A percentile compares a stretch with the other conserved stretches of the same genome.
phyloP scores from a whole-genome alignment of 2,329 filamentous ascomycete species.

The Colletotrichum orchidophilum region DNA sequence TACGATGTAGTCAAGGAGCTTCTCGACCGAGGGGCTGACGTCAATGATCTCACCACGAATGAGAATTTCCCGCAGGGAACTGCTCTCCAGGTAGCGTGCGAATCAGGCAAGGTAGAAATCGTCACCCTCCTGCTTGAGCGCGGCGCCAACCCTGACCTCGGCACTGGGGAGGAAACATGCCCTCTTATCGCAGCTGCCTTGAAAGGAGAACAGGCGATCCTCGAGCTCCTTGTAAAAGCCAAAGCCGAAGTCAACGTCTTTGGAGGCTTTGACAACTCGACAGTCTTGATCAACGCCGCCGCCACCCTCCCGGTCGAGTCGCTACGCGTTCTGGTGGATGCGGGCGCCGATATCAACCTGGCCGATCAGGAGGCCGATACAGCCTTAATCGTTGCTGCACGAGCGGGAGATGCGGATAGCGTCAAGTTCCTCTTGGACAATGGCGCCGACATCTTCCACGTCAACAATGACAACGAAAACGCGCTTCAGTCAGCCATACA shows the following conservation, averaged over 20 bases:
- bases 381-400: slow-evolving; percentile 48
- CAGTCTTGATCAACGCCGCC: slow-evolving; percentile 49
- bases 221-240: slow-evolving; percentile 45
- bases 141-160: slow-evolving; percentile 48
- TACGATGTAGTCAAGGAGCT: slow-evolving; percentile 46
- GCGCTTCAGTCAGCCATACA: slow-evolving; percentile 43
- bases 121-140: slow-evolving; percentile 49
- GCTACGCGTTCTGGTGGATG: slow-evolving; percentile 44
- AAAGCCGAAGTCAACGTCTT: slow-evolving; percentile 48
- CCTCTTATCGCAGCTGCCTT: slow-evolving; percentile 50
- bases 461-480: slow-evolving; percentile 41
- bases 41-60: slow-evolving; percentile 23
- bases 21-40: slow-evolving; percentile 43
- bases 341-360: slow-evolving; percentile 49
- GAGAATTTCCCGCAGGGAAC: slow-evolving; percentile 39
- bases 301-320: slow-evolving; percentile 43
- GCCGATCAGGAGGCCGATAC: slow-evolving; percentile 47
- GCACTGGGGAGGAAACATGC: slow-evolving; percentile 43
- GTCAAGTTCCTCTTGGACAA: slow-evolving; percentile 46
- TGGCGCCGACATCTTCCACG: slow-evolving; percentile 47
- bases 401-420: slow-evolving; percentile 43
- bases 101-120: slow-evolving; percentile 45
- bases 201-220: slow-evolving; percentile 45
- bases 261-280: slow-evolving; percentile 44
- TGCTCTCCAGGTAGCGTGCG: slow-evolving; percentile 51